These are phyloP conservation scores for Kregervanrija fluxuum DNA, from an alignment of 805 yeast genomes.

Conservation along the genomic window DNA sequence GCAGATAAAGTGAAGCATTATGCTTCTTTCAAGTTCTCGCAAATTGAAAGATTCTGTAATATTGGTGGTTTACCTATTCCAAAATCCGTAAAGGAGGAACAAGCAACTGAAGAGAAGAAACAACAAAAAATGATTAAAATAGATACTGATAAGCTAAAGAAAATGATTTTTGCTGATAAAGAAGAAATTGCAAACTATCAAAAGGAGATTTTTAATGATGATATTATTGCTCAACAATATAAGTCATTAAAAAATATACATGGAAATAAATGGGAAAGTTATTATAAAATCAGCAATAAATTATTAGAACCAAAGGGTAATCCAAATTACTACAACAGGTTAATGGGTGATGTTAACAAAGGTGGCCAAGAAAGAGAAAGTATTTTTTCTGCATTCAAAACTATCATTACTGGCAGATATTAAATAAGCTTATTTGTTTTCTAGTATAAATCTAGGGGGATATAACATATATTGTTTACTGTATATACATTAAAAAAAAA, in stretches of 20 bases:
- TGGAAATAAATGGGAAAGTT: constrained; percentile 54
- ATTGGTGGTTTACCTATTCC: constrained; percentile 41
- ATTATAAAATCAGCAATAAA: constrained; percentile 60
- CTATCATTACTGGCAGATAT: constrained; percentile 69
- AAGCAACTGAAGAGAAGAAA: constrained; percentile 26
- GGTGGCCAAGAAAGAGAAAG: constrained; percentile 65
- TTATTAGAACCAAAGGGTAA: constrained; percentile 77
- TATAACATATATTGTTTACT: no score
- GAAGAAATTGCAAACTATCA: constrained; percentile 34
- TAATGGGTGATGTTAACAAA: constrained; percentile 54
- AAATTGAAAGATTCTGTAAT: constrained; percentile 48
- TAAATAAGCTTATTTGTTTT: constrained; percentile 4
- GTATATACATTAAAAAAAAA: no score
- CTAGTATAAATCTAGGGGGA: no score
- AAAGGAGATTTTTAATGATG: constrained; percentile 44
- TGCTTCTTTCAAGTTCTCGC: constrained; percentile 63
- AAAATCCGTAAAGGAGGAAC: constrained; percentile 30
- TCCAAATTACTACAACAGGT: constrained; percentile 67
- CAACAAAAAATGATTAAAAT: constrained; percentile 29
- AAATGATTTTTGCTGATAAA: constrained; percentile 29
- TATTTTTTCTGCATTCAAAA: constrained; percentile 56
- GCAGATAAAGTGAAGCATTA: constrained; percentile 61
- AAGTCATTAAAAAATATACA: constrained; percentile 49
- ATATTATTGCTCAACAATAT: constrained; percentile 44
- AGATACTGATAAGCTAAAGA: constrained; percentile 31